Percentiles rank a stretch among this genome's conserved stretches.
These are phyloP conservation scores for Pyrus bretschneideri DNA, from an alignment of 306 rosid genomes.

Conservation along the genomic window DNA sequence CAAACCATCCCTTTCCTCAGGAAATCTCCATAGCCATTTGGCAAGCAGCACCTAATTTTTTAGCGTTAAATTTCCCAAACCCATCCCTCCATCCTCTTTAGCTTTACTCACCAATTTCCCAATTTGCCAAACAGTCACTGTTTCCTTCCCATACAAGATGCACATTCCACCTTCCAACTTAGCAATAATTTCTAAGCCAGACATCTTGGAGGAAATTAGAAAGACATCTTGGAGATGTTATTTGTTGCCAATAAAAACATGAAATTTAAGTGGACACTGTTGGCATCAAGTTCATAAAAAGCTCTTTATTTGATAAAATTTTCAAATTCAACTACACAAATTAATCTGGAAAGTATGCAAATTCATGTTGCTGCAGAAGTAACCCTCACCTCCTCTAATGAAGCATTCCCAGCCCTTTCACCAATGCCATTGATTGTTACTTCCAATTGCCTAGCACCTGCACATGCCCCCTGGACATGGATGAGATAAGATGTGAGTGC, in stretches of 20 bases:
- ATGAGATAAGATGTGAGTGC: constrained; percentile 13
- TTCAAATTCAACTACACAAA: not conserved
- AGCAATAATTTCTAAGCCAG: not conserved
- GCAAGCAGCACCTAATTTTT: not conserved
- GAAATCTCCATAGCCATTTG: not conserved
- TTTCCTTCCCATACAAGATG: not conserved
- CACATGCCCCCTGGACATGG: constrained; percentile 75
- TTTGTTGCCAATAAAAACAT: not conserved
- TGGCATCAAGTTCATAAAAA: not conserved
- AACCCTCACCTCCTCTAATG: constrained; percentile 77
- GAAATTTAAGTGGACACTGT: not conserved
- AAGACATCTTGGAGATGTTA: not conserved
- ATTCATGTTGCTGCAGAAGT: not conserved
- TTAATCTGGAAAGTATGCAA: not conserved
- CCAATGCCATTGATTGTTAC: constrained; percentile 98
- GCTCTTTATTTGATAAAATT: not conserved
- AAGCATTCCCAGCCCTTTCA: constrained; percentile 99
- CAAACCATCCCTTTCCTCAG: not conserved
- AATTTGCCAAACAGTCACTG: not conserved
- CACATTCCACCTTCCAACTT: not conserved
- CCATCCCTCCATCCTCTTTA: not conserved
- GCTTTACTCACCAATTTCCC: not conserved
- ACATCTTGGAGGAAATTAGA: not conserved
- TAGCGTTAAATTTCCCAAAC: not conserved
- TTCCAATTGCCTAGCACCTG: constrained; percentile 96